Conservation (phyloP, 257 asterid species). For the Solanum ossicruentum region DNA sequence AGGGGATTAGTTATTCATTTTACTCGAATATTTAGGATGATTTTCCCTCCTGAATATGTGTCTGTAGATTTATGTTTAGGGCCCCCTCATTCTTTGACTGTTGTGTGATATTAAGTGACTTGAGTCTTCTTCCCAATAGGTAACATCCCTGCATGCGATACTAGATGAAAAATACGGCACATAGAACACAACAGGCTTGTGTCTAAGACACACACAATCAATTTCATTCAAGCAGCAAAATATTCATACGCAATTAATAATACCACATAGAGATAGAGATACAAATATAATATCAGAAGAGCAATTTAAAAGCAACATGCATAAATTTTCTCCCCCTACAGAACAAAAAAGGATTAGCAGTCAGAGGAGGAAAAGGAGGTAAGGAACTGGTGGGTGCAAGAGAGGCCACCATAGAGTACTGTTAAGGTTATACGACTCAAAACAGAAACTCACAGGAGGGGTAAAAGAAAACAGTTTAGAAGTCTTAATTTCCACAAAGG, state of each 20-base stretch:
- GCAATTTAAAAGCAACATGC: neutral
- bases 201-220: neutral
- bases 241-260: neutral
- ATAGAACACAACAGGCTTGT: neutral
- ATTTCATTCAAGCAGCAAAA: neutral
- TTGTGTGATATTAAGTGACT: neutral
- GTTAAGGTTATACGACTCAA: neutral
- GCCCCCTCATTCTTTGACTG: neutral
- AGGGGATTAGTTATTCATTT: neutral
- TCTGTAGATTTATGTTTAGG: neutral
- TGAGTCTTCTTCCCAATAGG: neutral
- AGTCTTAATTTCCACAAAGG: neutral
- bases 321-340: neutral
- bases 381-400: neutral
- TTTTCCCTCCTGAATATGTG: neutral
- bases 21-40: neutral
- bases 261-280: neutral
- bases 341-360: neutral
- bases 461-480: neutral
- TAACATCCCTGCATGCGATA: neutral
- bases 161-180: neutral
- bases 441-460: neutral
- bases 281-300: neutral
- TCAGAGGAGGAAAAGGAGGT: neutral
- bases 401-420: neutral